Evolutionary conservation across 2,329 filamentous ascomycete genomes (phyloP).

Genomic region (Curvularia verruculosa): DNA sequence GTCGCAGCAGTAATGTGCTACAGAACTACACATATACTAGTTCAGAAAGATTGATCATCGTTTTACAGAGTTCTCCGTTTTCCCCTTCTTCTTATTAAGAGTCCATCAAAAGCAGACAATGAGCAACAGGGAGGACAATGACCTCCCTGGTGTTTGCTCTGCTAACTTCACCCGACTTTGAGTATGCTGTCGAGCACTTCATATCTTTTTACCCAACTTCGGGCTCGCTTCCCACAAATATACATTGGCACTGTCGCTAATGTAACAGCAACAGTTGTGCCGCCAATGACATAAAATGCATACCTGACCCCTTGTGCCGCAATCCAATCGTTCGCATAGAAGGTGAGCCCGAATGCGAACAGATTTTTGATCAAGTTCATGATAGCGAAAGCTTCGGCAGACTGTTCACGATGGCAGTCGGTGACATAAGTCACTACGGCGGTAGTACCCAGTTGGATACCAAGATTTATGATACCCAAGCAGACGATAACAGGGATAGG

Average conservation of each 20-base stretch:
- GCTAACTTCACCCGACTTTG: not conserved
- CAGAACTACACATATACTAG: no score
- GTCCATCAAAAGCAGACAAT: no score
- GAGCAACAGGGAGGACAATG: no score
- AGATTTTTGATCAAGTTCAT: slow-evolving; percentile 40
- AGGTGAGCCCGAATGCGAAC: slow-evolving; percentile 33
- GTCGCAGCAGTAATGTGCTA: no score
- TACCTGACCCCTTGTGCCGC: slow-evolving; percentile 27
- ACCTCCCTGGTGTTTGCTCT: no score
- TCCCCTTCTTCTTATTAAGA: no score
- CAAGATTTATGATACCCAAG: slow-evolving; percentile 35
- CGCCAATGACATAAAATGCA: slow-evolving; percentile 31
- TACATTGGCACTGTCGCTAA: slow-evolving; percentile 35
- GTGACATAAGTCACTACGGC: slow-evolving; percentile 31
- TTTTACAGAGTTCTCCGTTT: no score
- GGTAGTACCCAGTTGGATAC: slow-evolving; percentile 31
- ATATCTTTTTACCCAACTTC: slow-evolving; percentile 44
- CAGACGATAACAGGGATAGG: slow-evolving; percentile 35
- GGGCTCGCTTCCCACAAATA: slow-evolving; percentile 32
- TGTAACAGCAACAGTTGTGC: slow-evolving; percentile 28
- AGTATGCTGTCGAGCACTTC: slow-evolving; percentile 27
- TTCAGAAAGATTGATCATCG: no score
- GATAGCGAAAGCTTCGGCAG: slow-evolving; percentile 33
- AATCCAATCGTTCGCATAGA: slow-evolving; percentile 34
- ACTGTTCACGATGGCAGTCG: slow-evolving; percentile 33